phyloP scores from a whole-genome alignment of 148 eudicot species.

The Heliosperma pusillum region DNA sequence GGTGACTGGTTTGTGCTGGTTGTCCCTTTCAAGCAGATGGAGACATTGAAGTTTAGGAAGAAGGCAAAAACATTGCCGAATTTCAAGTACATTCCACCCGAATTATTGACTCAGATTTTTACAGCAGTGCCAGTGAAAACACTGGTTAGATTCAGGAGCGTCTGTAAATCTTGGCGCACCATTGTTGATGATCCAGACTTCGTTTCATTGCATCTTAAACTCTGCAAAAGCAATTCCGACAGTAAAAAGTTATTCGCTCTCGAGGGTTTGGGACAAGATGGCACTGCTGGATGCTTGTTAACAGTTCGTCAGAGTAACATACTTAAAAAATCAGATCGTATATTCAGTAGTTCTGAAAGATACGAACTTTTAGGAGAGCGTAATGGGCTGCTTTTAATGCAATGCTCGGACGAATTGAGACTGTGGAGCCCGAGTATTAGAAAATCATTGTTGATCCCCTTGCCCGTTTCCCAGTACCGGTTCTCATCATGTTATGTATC shows the following conservation, averaged over 20 bases:
- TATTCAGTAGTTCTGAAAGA: background rate
- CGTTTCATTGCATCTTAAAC: background rate
- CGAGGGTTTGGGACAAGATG: background rate
- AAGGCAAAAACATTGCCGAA: too few relatives aligned
- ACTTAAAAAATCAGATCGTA: background rate
- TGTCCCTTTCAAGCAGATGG: too few relatives aligned
- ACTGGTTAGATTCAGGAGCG: too few relatives aligned
- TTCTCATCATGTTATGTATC: background rate
- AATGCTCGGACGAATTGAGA: background rate
- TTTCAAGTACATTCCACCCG: too few relatives aligned
- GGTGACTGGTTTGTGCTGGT: too few relatives aligned
- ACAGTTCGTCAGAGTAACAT: background rate
- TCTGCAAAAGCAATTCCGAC: background rate
- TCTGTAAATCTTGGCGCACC: too few relatives aligned
- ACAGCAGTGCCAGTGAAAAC: too few relatives aligned
- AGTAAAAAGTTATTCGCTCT: background rate
- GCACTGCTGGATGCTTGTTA: background rate
- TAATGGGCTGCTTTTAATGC: background rate
- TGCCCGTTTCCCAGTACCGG: too few relatives aligned
- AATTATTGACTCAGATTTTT: too few relatives aligned
- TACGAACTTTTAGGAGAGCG: background rate
- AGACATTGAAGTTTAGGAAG: too few relatives aligned
- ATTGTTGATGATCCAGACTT: slow-evolving; percentile 8
- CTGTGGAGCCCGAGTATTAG: slow-evolving; percentile 6
- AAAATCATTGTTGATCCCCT: background rate